These are phyloP conservation scores for Mycothermus thermophilus DNA, from an alignment of 495 filamentous ascomycete species.

Conservation along the genomic window DNA sequence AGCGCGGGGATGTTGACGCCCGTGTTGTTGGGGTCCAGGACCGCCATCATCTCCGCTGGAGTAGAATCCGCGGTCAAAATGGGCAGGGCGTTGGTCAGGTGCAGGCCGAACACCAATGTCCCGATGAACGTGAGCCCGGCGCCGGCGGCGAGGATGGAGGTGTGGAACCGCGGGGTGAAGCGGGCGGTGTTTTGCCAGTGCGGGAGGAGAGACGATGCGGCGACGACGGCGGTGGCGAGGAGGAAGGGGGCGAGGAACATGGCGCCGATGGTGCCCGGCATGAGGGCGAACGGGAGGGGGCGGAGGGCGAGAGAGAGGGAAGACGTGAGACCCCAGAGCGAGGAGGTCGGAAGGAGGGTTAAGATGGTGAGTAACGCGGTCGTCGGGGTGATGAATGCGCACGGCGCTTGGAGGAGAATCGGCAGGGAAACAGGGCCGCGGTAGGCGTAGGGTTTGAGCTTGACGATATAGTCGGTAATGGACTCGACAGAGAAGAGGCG, in stretches of 20 bases:
- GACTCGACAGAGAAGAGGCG: slow-evolving; percentile 18
- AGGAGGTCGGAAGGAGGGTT: slow-evolving; percentile 26
- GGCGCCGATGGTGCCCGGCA: slow-evolving; percentile 24
- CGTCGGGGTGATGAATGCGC: slow-evolving; percentile 32
- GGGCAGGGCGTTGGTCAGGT: slow-evolving; percentile 25
- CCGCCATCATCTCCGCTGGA: not conserved
- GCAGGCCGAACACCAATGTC: slow-evolving; percentile 27
- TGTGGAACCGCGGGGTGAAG: slow-evolving; percentile 18
- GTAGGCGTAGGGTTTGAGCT: slow-evolving; percentile 28
- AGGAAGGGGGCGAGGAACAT: slow-evolving; percentile 31
- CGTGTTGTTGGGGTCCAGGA: not conserved
- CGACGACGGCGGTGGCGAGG: slow-evolving; percentile 18
- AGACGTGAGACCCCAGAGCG: slow-evolving; percentile 28
- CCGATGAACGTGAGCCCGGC: slow-evolving; percentile 25
- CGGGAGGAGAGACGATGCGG: slow-evolving; percentile 11
- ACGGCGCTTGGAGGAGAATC: slow-evolving; percentile 25
- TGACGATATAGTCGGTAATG: slow-evolving; percentile 19
- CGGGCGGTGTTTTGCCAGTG: slow-evolving; percentile 7
- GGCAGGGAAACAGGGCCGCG: slow-evolving; percentile 11
- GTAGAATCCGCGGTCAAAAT: slow-evolving; percentile 2
- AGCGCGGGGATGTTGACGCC: slow-evolving; percentile 24
- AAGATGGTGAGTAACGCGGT: slow-evolving; percentile 29
- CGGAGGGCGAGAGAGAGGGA: slow-evolving; percentile 35
- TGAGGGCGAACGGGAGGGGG: slow-evolving; percentile 29
- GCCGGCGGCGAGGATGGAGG: slow-evolving; percentile 20